These are phyloP conservation scores for Phytophthora citrophthora DNA, from an alignment of 352 stramenopile genomes.

Conservation along the genomic window DNA sequence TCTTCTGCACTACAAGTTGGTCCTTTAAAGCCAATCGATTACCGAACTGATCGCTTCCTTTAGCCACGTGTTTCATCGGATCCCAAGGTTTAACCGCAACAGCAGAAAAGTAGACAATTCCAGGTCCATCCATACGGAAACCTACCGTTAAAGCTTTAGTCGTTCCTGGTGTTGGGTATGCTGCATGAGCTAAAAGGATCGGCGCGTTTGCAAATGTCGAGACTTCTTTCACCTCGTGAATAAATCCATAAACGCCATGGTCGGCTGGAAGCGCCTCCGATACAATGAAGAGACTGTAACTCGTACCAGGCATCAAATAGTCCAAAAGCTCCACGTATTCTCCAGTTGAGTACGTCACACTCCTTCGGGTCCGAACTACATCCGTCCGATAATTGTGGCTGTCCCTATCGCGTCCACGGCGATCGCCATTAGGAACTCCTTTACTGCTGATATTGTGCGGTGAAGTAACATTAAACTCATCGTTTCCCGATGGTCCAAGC, in stretches of 20 bases:
- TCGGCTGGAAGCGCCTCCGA: conserved; percentile 50
- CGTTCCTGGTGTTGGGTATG: conserved; percentile 60
- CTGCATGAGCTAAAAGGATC: conserved; percentile 69
- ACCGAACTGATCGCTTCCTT: conserved; percentile 57
- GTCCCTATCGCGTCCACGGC: conserved; percentile 29
- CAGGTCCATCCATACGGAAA: conserved; percentile 64
- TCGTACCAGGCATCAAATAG: conserved; percentile 61
- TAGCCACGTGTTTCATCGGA: conserved; percentile 41
- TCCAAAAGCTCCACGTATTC: conserved; percentile 67
- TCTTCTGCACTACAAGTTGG: conserved; percentile 50
- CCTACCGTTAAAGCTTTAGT: conserved; percentile 59
- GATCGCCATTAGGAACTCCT: conserved; percentile 12
- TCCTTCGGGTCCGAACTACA: conserved; percentile 58
- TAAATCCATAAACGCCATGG: conserved; percentile 64
- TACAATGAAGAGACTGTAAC: conserved; percentile 71
- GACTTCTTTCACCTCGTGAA: conserved; percentile 51
- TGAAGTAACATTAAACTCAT: conserved; percentile 74
- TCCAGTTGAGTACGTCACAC: conserved; percentile 30
- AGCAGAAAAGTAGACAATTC: conserved; percentile 67
- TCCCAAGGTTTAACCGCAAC: conserved; percentile 51
- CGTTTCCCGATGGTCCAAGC: conserved; percentile 56
- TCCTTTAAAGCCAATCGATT: conserved; percentile 73
- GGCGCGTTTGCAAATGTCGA: conserved; percentile 70
- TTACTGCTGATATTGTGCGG: conserved; percentile 82
- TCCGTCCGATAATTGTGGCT: conserved; percentile 67